These are phyloP conservation scores for Penicillium sp. DNA, from an alignment of 2,329 filamentous ascomycete genomes.

Conservation along the genomic window DNA sequence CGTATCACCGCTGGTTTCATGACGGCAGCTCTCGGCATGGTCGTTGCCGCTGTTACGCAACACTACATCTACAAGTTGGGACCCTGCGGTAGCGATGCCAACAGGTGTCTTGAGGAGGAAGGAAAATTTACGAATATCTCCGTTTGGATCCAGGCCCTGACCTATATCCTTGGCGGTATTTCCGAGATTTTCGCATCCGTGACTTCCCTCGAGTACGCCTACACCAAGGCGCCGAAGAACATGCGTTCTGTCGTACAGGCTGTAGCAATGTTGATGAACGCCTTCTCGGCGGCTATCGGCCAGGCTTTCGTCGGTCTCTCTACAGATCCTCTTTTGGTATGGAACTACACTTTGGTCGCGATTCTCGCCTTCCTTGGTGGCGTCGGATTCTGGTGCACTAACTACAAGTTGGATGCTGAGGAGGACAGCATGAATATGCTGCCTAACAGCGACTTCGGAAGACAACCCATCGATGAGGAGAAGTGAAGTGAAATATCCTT, in stretches of 20 bases:
- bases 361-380: conserved; percentile 63
- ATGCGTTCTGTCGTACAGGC: conserved; percentile 75
- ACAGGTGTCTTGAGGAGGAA: conserved; percentile 49
- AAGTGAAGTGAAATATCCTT: neutral
- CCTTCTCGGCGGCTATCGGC: conserved; percentile 67
- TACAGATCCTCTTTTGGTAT: conserved; percentile 64
- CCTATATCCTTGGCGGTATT: conserved; percentile 55
- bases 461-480: conserved; percentile 15
- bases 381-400: conserved; percentile 66
- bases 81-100: conserved; percentile 58
- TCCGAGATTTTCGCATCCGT: conserved; percentile 60
- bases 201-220: conserved; percentile 71
- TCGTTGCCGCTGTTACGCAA: conserved; percentile 52
- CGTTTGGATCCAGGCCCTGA: conserved; percentile 56
- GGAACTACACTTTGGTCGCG: conserved; percentile 68
- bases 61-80: conserved; percentile 59
- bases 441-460: conserved; percentile 22
- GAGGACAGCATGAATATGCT: conserved; percentile 65
- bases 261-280: conserved; percentile 69
- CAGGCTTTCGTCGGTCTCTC: conserved; percentile 65
- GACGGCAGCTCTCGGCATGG: conserved; percentile 50
- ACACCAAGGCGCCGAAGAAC: conserved; percentile 73
- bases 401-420: conserved; percentile 62
- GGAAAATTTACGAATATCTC: conserved; percentile 58
- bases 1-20: conserved; percentile 54